Conservation (phyloP, 2,329 filamentous ascomycete species). For the Xylaria sp. region DNA sequence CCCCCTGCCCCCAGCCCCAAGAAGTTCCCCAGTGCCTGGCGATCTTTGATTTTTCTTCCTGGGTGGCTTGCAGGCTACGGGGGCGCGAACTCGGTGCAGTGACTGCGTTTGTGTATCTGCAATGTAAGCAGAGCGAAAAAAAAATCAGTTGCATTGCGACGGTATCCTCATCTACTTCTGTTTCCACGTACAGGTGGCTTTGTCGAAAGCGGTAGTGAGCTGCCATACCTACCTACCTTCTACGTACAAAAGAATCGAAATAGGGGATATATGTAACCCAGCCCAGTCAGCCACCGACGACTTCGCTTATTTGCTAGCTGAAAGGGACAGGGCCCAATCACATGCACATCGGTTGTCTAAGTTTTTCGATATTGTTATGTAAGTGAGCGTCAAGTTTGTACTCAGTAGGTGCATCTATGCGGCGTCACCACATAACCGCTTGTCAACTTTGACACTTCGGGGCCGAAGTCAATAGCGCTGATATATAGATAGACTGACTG, state of each 20-base stretch:
- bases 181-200: not conserved
- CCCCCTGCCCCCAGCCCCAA: not conserved
- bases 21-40: slow-evolving; percentile 15
- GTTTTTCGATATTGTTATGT: not conserved
- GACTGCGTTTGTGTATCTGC: not conserved
- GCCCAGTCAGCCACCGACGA: slow-evolving; percentile 18
- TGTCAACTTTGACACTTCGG: slow-evolving; percentile 8
- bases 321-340: slow-evolving; percentile 13
- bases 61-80: slow-evolving; percentile 12
- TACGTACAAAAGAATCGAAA: not conserved
- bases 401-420: slow-evolving; percentile 1
- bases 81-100: slow-evolving; percentile 2
- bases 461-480: too few relatives aligned
- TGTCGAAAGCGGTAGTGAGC: not conserved
- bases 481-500: not conserved
- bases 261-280: not conserved
- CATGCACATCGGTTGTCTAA: not conserved
- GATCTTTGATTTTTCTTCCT: slow-evolving; percentile 15
- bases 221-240: too few relatives aligned
- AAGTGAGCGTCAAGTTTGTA: slow-evolving; percentile 2
- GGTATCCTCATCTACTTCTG: not conserved
- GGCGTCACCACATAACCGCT: not conserved
- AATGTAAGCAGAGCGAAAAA: not conserved
- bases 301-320: slow-evolving; percentile 19
- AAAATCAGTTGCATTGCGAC: not conserved